Base-by-base conservation (phyloP, 75 land plant genomes). In the Selaginella moellendorffii region DNA sequence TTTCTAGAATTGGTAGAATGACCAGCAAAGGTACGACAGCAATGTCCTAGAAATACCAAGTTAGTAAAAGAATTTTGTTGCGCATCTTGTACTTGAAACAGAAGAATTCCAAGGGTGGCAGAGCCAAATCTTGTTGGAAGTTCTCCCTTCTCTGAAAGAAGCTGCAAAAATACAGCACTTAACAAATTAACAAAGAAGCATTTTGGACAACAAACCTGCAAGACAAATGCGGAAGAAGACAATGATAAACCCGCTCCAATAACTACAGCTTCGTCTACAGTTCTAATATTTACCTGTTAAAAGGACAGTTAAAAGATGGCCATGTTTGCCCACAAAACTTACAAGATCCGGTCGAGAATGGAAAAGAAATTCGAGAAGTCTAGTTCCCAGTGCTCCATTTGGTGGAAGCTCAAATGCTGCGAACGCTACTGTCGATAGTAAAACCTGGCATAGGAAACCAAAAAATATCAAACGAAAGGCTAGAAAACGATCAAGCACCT, bases 391-490 rank as follows among this genome's bases (percentile, higher is more conserved):
- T 67, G 98, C 98, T 21, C 82, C 87, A 83, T 93, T 93, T 21
- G 98, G 96, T 54, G 98, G 98, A 69, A 93, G 96, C 69, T 93
- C 98, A 79, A 93, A 93, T 63, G 96, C 87, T 31, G 98, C 81
- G 70, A 93, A 93, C 54, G 98, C 98, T 73, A 93, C 80, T 17
- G 98, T 93, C 17, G 81, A 85, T 42, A 93, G 74, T 18, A 85
- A 14, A 53, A 93, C 90, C 98, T 93, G 66, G n/a, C n/a, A n/a
- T n/a, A n/a, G n/a, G n/a, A n/a, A n/a, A n/a, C n/a, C n/a, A n/a
- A n/a, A n/a, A n/a, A n/a, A n/a, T n/a, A n/a, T n/a, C n/a, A n/a
- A n/a, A n/a, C n/a, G n/a, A n/a, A n/a, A n/a, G n/a, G n/a, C n/a
- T n/a, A n/a, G n/a, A n/a, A n/a, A n/a, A n/a, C n/a, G n/a, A n/a